Evolutionary conservation across 768 basidiomycete genomes (phyloP).

Genomic region (Leucosporidium creatinivorum): DNA sequence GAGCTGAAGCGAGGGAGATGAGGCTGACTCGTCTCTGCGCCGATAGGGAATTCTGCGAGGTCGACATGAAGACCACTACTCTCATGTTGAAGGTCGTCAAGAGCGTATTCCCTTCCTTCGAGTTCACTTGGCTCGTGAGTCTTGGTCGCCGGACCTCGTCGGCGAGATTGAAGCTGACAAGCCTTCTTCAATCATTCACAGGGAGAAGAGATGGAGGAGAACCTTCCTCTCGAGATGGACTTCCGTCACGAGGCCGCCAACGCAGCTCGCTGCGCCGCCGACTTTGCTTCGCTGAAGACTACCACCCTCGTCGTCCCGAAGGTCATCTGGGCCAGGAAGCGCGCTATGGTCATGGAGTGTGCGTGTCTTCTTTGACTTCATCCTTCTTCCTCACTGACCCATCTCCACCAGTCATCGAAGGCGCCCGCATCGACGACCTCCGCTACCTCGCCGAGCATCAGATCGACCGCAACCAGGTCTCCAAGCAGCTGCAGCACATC

Average conservation of each 20-base stretch:
- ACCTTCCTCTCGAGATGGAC: slow-evolving; percentile 89
- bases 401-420: slow-evolving; percentile 46
- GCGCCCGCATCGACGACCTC: slow-evolving; percentile 80
- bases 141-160: neutral
- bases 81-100: slow-evolving; percentile 71
- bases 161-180: slow-evolving; percentile 56
- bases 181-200: no score
- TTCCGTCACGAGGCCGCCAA: slow-evolving; percentile 83
- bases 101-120: slow-evolving; percentile 89
- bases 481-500: slow-evolving; percentile 79
- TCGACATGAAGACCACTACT: slow-evolving; percentile 52
- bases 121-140: slow-evolving; percentile 49
- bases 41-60: slow-evolving; percentile 45
- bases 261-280: slow-evolving; percentile 58
- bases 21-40: no score
- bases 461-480: slow-evolving; percentile 90
- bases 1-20: no score
- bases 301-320: slow-evolving; percentile 73
- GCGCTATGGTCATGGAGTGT: slow-evolving; percentile 91
- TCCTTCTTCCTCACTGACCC: neutral
- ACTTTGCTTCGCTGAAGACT: slow-evolving; percentile 64
- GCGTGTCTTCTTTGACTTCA: neutral
- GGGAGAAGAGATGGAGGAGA: slow-evolving; percentile 84
- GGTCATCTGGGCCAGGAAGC: slow-evolving; percentile 69
- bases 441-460: slow-evolving; percentile 67